Percentiles rank a stretch among this genome's conserved stretches.
Evolutionary conservation across 1,139 yeast genomes (phyloP).

Genomic region (Pichia sp.): DNA sequence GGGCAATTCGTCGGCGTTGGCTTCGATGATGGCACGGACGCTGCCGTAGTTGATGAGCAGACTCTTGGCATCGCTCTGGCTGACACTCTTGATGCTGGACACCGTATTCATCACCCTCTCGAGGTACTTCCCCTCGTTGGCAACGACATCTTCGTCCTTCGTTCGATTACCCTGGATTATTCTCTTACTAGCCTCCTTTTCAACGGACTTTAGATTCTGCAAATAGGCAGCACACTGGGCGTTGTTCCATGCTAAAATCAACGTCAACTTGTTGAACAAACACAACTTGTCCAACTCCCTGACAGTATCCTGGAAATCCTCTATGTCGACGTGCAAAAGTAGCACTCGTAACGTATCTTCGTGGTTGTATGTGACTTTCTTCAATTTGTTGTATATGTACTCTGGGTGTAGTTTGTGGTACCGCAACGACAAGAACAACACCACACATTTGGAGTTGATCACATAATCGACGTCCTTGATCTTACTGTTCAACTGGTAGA

Average conservation of each 20-base stretch:
- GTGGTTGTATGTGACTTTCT: constrained; percentile 39
- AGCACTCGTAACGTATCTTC: constrained; percentile 52
- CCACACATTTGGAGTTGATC: constrained; percentile 63
- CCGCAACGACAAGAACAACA: constrained; percentile 70
- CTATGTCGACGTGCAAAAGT: constrained; percentile 76
- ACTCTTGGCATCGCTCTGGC: constrained; percentile 50
- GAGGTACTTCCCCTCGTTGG: constrained; percentile 36
- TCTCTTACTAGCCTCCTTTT: constrained; percentile 31
- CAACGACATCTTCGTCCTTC: constrained; percentile 31
- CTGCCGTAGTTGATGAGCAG: constrained; percentile 50
- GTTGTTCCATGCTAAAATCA: constrained; percentile 77
- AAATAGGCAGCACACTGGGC: constrained; percentile 87
- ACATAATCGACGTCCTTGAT: constrained; percentile 62
- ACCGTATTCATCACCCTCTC: constrained; percentile 46
- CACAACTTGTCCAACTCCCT: constrained; percentile 71
- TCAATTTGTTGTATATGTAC: constrained; percentile 71
- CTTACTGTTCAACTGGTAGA: constrained; percentile 47
- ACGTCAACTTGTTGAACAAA: constrained; percentile 65
- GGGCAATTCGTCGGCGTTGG: constrained; percentile 26
- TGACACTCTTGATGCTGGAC: constrained; percentile 47
- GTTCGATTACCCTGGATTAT: constrained; percentile 27
- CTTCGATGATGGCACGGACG: constrained; percentile 37
- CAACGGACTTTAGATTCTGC: constrained; percentile 49
- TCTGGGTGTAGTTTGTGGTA: constrained; percentile 90
- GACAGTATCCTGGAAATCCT: constrained; percentile 65